These are phyloP conservation scores for Chlorella vulgaris DNA, from an alignment of 139 green algal genomes.

Conservation along the genomic window DNA sequence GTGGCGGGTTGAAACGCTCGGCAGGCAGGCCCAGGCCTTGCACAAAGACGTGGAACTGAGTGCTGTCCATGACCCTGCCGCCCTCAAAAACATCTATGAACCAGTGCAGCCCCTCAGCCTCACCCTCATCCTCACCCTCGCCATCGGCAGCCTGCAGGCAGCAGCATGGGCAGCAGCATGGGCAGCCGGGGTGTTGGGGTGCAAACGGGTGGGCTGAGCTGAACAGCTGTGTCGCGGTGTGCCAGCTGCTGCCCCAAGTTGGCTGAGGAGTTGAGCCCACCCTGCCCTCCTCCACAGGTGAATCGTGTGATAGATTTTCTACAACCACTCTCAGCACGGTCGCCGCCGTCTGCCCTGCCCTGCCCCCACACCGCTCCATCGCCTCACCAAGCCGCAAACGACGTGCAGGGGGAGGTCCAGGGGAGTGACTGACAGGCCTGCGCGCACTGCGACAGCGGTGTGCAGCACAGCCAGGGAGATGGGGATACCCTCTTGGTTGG, in stretches of 20 bases:
- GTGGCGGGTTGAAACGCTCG: neutral
- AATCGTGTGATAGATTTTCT: too few species aligned
- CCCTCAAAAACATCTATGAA: slow-evolving; percentile 71
- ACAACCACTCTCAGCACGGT: too few species aligned
- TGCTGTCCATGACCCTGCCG: slow-evolving; percentile 50
- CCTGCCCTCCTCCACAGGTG: too few species aligned
- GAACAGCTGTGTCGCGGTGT: too few species aligned
- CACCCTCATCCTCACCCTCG: neutral
- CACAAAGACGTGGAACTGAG: slow-evolving; percentile 10
- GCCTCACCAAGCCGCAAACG: slow-evolving; percentile 32
- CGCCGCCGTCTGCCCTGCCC: neutral
- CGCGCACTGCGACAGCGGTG: slow-evolving; percentile 53
- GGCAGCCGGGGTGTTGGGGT: too few species aligned
- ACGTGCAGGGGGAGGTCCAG: slow-evolving; percentile 66
- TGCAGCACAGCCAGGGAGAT: slow-evolving; percentile 65
- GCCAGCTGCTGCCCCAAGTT: too few species aligned
- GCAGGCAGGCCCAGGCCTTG: slow-evolving; percentile 12
- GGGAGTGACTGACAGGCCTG: slow-evolving; percentile 51
- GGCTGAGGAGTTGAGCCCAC: too few species aligned
- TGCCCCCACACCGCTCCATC: neutral
- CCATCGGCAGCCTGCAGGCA: neutral
- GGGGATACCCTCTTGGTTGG: slow-evolving; percentile 58
- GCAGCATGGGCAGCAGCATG: too few species aligned
- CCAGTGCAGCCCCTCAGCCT: slow-evolving; percentile 23
- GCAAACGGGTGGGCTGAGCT: too few species aligned